Base-by-base conservation (phyloP, 306 rosid species). In the Gynostemma pentaphyllum region DNA sequence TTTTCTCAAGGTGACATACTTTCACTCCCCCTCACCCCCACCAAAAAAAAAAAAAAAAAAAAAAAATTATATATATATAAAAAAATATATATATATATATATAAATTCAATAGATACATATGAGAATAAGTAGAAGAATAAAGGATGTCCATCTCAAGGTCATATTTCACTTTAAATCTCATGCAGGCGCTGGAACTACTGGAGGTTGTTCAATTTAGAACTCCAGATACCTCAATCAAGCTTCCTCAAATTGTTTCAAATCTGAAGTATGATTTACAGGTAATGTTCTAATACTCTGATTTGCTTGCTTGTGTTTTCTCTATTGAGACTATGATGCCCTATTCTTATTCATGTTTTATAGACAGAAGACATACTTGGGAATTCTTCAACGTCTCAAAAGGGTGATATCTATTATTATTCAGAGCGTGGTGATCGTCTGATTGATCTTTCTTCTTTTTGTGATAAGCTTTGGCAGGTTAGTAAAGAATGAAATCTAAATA, bases 381-480 rank as follows among this genome's bases (percentile, higher is more conserved):
- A 85, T 79, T 83, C 95, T 19, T 81, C 86, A 63, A 88, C 77
- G 72, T 84, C 90, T 65, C 87, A 84, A 67, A 92, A 81, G 77
- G 95, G 92, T 50, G 90, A 90, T 76, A 81, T 92, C 62, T 85
- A 86, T 78, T 88, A 84, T 72, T 92, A 84, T 78, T 88, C 98
- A 36, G 98, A 92, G 87, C 83, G 98, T 66, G 96, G 95, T 62
- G 98, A 92, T 70, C 83, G 98, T 48, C 76, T 92, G 41, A 88
- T 92, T 73, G 96, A 88, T 68, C 88, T 92, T 18, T 76, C 90
- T 44, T 80, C 96, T 42, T 83, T 88, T 71, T 83, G 87, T 48
- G 90, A 86, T 82, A 83, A 79, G 78, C 90, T 92, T 79, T 92
- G 95, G 98, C 98, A 84, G 98, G 98, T 86, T 39, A 23, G 78